Evolutionary conservation across 495 filamentous ascomycete genomes (phyloP).

Genomic region (Amphirosellinia nigrospora): DNA sequence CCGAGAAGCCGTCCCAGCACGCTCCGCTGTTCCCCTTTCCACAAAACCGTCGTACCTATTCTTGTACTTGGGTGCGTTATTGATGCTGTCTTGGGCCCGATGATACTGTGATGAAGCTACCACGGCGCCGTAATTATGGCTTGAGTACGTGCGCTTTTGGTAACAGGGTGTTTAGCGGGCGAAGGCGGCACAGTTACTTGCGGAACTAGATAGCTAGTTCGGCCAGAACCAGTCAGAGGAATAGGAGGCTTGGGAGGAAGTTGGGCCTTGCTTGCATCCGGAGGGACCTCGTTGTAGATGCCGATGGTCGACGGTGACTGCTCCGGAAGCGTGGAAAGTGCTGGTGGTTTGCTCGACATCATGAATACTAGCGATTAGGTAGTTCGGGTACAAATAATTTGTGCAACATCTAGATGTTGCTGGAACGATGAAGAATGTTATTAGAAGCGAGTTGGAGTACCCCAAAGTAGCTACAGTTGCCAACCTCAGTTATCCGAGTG

Average conservation of each 20-base stretch:
- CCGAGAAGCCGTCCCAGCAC: neutral
- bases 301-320: neutral
- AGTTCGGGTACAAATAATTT: neutral
- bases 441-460: neutral
- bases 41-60: neutral
- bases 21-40: neutral
- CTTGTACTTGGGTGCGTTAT: neutral
- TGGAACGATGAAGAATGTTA: neutral
- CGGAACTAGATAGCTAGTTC: neutral
- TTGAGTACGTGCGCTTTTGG: neutral
- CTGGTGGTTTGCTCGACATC: neutral
- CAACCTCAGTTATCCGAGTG: neutral
- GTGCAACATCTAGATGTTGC: neutral
- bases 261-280: conserved; percentile 15
- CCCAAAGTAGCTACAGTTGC: neutral
- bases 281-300: neutral
- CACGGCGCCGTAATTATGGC: neutral
- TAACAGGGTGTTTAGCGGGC: neutral
- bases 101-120: neutral
- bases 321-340: neutral
- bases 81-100: neutral
- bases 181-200: neutral
- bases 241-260: neutral
- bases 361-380: neutral
- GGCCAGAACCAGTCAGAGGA: neutral